A percentile compares a stretch with the other conserved stretches of the same genome.
phyloP scores from a whole-genome alignment of 139 green algal species.

The Haematococcus lacustris region DNA sequence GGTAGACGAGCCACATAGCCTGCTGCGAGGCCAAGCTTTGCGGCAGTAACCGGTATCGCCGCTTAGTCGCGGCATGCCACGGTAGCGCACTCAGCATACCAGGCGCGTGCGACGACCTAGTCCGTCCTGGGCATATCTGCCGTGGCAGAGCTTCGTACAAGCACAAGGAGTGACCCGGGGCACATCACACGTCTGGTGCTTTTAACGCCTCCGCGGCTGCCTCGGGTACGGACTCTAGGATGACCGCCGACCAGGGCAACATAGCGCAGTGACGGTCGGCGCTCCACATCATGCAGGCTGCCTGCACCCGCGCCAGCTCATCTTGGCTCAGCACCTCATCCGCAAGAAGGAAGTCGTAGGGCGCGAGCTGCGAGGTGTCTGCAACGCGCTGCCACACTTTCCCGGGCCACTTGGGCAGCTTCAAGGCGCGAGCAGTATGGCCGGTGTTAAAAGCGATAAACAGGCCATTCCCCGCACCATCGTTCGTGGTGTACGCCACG shows the following conservation, averaged over 20 bases:
- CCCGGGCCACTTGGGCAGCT: slow-evolving; percentile 57
- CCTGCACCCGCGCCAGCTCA: slow-evolving; percentile 22
- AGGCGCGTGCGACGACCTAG: no score
- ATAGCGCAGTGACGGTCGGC: slow-evolving; percentile 53
- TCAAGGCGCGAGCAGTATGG: slow-evolving; percentile 36
- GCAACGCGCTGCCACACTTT: slow-evolving; percentile 55
- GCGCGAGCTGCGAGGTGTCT: slow-evolving; percentile 74
- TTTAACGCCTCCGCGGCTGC: not conserved
- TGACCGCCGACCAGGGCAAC: slow-evolving; percentile 68
- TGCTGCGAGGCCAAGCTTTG: no score
- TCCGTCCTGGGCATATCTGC: no score
- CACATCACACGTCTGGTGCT: no score
- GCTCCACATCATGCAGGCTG: slow-evolving; percentile 54
- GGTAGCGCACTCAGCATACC: no score
- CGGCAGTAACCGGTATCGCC: no score
- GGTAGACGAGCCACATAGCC: no score
- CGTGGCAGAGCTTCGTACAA: no score
- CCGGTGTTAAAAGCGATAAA: slow-evolving; percentile 73
- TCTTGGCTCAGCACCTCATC: slow-evolving; percentile 52
- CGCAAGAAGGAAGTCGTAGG: slow-evolving; percentile 70
- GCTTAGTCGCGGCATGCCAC: no score
- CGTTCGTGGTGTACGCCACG: slow-evolving; percentile 13
- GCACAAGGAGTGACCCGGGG: no score
- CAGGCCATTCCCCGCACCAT: slow-evolving; percentile 20
- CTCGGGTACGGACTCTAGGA: slow-evolving; percentile 60